Percentiles rank a stretch among this genome's conserved stretches.
Conservation (phyloP, 2,329 filamentous ascomycete species). For the Lasiodiplodia sp. region DNA sequence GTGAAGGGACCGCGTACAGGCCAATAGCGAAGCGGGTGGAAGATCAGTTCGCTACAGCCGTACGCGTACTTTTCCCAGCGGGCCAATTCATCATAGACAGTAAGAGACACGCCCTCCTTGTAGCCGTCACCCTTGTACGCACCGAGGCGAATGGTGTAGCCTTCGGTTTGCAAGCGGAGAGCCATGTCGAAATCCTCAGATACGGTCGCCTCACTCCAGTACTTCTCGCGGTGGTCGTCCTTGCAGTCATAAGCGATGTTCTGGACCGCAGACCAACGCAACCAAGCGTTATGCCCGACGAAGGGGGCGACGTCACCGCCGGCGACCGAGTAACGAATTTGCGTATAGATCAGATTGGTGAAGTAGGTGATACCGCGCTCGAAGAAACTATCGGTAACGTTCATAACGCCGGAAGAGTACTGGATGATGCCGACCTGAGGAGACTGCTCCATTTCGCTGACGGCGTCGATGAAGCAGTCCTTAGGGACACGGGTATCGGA, state of each 20-base stretch:
- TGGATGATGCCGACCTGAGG: conserved; percentile 76
- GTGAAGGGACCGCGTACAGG: conserved; percentile 77
- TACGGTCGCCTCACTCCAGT: conserved; percentile 82
- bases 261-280: conserved; percentile 78
- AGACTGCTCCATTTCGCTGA: conserved; percentile 73
- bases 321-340: conserved; percentile 78
- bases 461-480: conserved; percentile 74
- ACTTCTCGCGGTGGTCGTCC: conserved; percentile 74
- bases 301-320: conserved; percentile 81
- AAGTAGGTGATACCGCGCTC: conserved; percentile 53
- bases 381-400: conserved; percentile 74
- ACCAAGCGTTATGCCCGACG: conserved; percentile 80
- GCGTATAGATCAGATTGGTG: conserved; percentile 74
- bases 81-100: conserved; percentile 83
- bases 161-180: conserved; percentile 74
- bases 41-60: conserved; percentile 82
- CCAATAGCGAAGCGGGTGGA: conserved; percentile 80
- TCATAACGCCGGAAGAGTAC: conserved; percentile 64
- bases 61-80: conserved; percentile 90
- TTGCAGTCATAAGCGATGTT: conserved; percentile 74
- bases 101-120: conserved; percentile 83
- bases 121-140: conserved; percentile 79
- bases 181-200: conserved; percentile 87
- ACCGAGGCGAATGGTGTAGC: conserved; percentile 76
- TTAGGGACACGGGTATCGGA: conserved; percentile 73